A percentile compares a stretch with the other conserved stretches of the same genome.
Evolutionary conservation across 352 stramenopile species (phyloP).

Genomic region (Pythium periplocum): DNA sequence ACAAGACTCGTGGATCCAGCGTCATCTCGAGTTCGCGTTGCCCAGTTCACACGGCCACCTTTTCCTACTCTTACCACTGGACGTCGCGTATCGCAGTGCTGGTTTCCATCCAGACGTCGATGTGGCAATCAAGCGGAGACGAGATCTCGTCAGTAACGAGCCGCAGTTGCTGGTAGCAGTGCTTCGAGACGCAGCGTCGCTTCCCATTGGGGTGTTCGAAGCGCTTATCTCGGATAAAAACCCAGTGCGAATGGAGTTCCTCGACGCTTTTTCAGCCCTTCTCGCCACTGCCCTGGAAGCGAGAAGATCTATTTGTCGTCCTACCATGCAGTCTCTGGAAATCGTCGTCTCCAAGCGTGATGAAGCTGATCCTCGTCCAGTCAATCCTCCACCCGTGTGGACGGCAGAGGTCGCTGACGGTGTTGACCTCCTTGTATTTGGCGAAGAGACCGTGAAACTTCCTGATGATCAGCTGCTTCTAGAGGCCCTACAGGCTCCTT

Average conservation of each 20-base stretch:
- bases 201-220: slow-evolving; percentile 11
- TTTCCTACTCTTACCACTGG: slow-evolving; percentile 7
- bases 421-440: slow-evolving; percentile 8
- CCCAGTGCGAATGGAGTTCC: slow-evolving; percentile 14
- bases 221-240: slow-evolving; percentile 8
- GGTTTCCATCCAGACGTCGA: slow-evolving; percentile 18
- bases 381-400: not conserved
- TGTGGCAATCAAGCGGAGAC: slow-evolving; percentile 4
- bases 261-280: slow-evolving; percentile 16
- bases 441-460: slow-evolving; percentile 1
- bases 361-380: not conserved
- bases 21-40: slow-evolving; percentile 8
- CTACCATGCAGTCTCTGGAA: slow-evolving; percentile 3
- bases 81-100: slow-evolving; percentile 6
- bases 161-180: slow-evolving; percentile 15
- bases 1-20: slow-evolving; percentile 8
- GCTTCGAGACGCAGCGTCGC: slow-evolving; percentile 4
- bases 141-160: no score
- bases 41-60: slow-evolving; percentile 13
- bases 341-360: slow-evolving; percentile 3
- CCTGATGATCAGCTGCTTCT: slow-evolving; percentile 12
- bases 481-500: slow-evolving; percentile 3
- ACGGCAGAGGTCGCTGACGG: slow-evolving; percentile 8
- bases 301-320: slow-evolving; percentile 11
- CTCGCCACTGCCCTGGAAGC: slow-evolving; percentile 16